Evolutionary conservation across 805 yeast species (phyloP).

Genomic region (Monosporozyma siamensis): DNA sequence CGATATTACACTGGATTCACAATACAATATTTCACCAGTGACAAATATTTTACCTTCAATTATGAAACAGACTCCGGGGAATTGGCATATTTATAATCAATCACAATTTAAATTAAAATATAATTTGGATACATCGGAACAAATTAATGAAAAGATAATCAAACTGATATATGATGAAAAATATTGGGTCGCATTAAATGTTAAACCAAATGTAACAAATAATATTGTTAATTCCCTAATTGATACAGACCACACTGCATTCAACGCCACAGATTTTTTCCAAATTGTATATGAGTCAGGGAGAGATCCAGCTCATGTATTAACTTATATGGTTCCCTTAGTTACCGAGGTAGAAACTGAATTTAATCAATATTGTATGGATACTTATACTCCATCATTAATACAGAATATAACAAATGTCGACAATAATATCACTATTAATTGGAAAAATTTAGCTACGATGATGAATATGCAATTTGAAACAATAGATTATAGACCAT

Average conservation of each 20-base stretch:
- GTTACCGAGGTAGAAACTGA: conserved; percentile 30
- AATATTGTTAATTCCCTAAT: conserved; percentile 19
- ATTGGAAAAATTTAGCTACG: conserved; percentile 7
- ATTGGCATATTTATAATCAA: conserved; percentile 25
- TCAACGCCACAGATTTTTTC: conserved; percentile 24
- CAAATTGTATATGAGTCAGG: conserved; percentile 49
- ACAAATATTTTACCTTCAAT: conserved; percentile 2
- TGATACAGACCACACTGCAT: conserved; percentile 9
- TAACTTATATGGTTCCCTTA: conserved; percentile 36
- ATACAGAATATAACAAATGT: conserved; percentile 10
- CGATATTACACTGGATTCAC: not conserved
- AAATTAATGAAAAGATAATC: conserved; percentile 32
- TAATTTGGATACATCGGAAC: conserved; percentile 8
- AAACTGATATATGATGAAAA: conserved; percentile 43
- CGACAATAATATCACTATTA: not conserved
- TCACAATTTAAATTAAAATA: conserved; percentile 17
- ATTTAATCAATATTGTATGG: conserved; percentile 4
- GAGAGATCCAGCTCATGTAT: conserved; percentile 47
- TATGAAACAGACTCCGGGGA: conserved; percentile 11
- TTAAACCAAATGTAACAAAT: conserved; percentile 40
- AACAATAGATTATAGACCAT: conserved; percentile 42
- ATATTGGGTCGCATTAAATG: conserved; percentile 59
- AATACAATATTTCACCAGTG: not conserved
- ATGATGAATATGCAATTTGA: conserved; percentile 29
- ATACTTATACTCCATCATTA: conserved; percentile 11